Base-by-base conservation (phyloP, 345 rosid species). In the Alliaria petiolata region DNA sequence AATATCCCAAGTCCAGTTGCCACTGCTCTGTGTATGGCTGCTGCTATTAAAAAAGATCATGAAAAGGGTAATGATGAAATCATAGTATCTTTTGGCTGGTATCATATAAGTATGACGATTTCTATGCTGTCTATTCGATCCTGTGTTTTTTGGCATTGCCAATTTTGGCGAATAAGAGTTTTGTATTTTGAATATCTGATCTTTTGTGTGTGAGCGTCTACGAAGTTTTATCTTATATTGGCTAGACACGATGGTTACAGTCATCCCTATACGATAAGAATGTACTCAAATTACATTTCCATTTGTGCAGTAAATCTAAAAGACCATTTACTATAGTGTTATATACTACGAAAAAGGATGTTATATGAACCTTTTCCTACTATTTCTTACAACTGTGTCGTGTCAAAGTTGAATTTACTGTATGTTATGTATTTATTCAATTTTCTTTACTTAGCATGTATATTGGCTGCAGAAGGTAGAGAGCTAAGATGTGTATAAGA, bases 11-110 rank as follows among this genome's bases (percentile, higher is more conserved):
- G 92, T 70, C 87, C 90, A 47, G 84, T 74, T 63, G 99, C 98
- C 72, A 91, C 92, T 70, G 98, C 96, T 66, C 81, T 95, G 52
- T 95, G 96, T 76, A 85, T 91, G 96, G 95, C 96, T 2, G 93
- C 99, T 75, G 82, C 89, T 70, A 53, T 85, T 33, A 91, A 84
- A 83, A 95, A 95, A 83, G 99, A 88, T 85, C 96, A 86, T 69
- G 97, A 88, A 86, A 79, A 65, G 79, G 99, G 99, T 95, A 91
- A 76, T 62, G 70, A 73, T 57, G 38, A 49, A 68, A 59, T 71
- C 61, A 45, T 67, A 50, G 15, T 14, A 51, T 25, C 34, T 42
- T 60, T 42, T 60, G 55, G 22, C 17, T 28, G 43, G 54, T 39
- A 28, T 52, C 17, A 12, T 45, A 10, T 20, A 44, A 15, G 33